A percentile compares a stretch with the other conserved stretches of the same genome.
phyloP scores from a whole-genome alignment of 2,329 filamentous ascomycete genomes.

The Penicillium sp. region DNA sequence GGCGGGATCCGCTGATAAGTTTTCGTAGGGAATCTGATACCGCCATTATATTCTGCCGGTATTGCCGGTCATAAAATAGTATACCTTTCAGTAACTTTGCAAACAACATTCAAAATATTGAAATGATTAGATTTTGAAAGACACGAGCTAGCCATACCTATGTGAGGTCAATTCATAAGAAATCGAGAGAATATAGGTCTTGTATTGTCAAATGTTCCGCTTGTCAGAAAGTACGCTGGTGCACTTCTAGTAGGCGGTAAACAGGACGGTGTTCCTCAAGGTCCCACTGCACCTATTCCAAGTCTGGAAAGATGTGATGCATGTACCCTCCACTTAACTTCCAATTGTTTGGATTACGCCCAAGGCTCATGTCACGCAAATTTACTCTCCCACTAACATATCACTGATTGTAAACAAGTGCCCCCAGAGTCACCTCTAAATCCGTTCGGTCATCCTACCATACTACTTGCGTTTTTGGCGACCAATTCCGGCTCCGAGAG shows the following conservation, averaged over 20 bases:
- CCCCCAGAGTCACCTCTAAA: neutral
- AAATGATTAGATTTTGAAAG: neutral
- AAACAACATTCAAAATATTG: neutral
- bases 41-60: neutral
- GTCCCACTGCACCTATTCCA: neutral
- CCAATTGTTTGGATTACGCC: neutral
- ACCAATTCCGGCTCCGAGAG: neutral
- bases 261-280: neutral
- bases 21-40: neutral
- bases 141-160: rapidly evolving
- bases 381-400: neutral
- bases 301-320: neutral
- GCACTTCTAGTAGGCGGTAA: neutral
- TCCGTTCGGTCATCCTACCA: neutral
- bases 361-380: neutral
- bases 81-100: neutral
- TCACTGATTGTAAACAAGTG: neutral
- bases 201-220: neutral
- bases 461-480: neutral
- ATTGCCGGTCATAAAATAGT: neutral
- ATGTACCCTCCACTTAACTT: neutral
- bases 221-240: neutral
- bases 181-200: neutral
- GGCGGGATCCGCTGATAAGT: neutral
- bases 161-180: neutral